phyloP scores from a whole-genome alignment of 345 rosid genomes.

The Ricinus communis region DNA sequence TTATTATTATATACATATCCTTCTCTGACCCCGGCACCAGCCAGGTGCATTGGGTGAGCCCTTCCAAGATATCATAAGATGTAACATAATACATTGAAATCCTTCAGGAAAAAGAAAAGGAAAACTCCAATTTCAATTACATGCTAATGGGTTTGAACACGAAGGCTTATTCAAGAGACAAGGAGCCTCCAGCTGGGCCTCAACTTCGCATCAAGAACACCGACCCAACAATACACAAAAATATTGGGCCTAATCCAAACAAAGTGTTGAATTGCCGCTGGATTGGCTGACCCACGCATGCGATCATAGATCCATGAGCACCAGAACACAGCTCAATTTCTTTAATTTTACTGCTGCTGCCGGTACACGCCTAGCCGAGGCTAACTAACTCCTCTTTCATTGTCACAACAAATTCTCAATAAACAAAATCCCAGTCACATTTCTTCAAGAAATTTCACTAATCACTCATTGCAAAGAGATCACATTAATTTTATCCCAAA shows the following conservation, averaged over 20 bases:
- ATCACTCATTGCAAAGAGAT: not conserved
- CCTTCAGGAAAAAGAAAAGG: no score
- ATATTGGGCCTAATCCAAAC: not conserved
- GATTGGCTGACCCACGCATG: not conserved
- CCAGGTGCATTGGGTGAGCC: no score
- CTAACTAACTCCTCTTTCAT: not conserved
- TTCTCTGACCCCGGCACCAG: no score
- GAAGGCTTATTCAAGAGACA: no score
- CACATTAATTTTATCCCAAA: not conserved
- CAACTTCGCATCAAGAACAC: no score
- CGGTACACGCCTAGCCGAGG: not conserved
- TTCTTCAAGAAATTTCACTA: constrained; percentile 20
- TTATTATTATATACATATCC: no score
- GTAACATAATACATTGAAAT: no score
- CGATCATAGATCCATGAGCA: not conserved
- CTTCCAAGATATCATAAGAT: no score
- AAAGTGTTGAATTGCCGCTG: not conserved
- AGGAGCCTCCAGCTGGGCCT: no score
- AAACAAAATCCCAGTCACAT: not conserved
- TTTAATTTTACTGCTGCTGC: constrained; percentile 14
- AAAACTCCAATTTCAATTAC: no score
- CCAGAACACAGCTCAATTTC: constrained; percentile 5
- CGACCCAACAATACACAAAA: no score
- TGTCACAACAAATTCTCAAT: not conserved
- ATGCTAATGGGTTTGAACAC: no score